Base-by-base conservation (phyloP, 331 rosid species). In the Acacia concinna region DNA sequence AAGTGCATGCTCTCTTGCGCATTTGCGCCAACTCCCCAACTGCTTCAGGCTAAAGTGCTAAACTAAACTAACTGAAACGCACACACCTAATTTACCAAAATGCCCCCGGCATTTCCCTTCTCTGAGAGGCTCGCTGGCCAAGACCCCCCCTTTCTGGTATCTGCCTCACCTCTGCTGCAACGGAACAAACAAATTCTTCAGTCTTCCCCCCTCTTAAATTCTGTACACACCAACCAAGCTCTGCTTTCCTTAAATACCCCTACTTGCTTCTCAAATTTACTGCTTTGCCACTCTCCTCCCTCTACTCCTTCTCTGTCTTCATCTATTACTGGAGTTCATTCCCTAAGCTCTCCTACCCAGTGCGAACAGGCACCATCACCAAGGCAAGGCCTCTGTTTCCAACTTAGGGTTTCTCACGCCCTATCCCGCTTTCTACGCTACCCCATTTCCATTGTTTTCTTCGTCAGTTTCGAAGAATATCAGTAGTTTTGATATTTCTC, bases 181-280 rank as follows among this genome's bases (percentile, higher is more conserved):
- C 23, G 69, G 47, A 70, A 79, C 81, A 75, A 81, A 62, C 40
- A 30, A 56, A 30, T 37, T 31, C 40, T 6, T 31, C 40, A 14
- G 40, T 15, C 12, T 14, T 28, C n/a, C 21, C 17, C 68, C 54
- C 68, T 52, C 80, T 68, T 23, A 57, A 44, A n/a, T 64, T 46
- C 78, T 69, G 47, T 71, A 38, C 85, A 69, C 84, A 79, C 81
- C 71, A 69, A 34, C 75, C 69, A 75, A 75, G 71, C 83, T 71
- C 77, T 87, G 89, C 66, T 81, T 23, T 79, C 59, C 70, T 35
- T 31, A 59, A 81, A 78, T 64, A 38, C 72, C 93, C 91, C 80
- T 71, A 6, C 25, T 7, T 86, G 78, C 87, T 90, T 46, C 81
- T 76, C 25, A 8, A 86, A 89, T 87, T 92, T 90, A 89, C 93